Evolutionary conservation across 257 asterid species (phyloP), one percentile per base, ranked within the genome.

Genomic region (Misopates orontium): DNA sequence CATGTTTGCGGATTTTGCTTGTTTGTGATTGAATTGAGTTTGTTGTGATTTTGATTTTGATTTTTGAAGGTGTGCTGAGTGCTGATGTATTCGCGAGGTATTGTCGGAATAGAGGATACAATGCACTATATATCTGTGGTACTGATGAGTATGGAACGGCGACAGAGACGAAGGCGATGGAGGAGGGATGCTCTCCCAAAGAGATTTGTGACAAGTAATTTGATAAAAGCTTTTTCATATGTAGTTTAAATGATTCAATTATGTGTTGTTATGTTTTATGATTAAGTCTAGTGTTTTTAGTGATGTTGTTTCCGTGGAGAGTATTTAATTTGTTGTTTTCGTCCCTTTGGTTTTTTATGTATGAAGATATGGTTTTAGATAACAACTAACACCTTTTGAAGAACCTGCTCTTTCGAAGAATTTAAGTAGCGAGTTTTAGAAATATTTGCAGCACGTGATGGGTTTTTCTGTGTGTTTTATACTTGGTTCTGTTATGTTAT

Each of bases 111-210:
- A 77, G 99, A 71, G 97, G 95, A 16, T 87, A 90, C 66, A 87
- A 87, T 70, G 75, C 89, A 11, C 25, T 94, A 55, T 94, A 88
- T 54, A 85, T 90, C 8, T 94, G 99, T 73, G 99, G 99, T 42
- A 90, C 99, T 31, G 99, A 94, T 71, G 99, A 94, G 80, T 94
- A 94, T 32, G 99, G 99, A 50, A 94, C 99, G 0, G 99, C 99
- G 0, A 93, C 99, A 0, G 99, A 93, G 85, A 93, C 95, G 9
- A 93, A 93, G 74, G 99, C 99, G 13, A n/a, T 93, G 84, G 99
- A 93, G 75, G 97, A 90, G 71, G 94, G 89, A 18, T 80, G 87
- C 65, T 72, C 88, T 19, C 97, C 99, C 0, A 80, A 94, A 73
- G 78, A 94, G 66, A 90, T 94, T 53, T 94, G 99, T 60, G 99